Evolutionary conservation across 345 rosid species (phyloP), one percentile per base, ranked within the genome.

Genomic region (Euclidium syriacum): DNA sequence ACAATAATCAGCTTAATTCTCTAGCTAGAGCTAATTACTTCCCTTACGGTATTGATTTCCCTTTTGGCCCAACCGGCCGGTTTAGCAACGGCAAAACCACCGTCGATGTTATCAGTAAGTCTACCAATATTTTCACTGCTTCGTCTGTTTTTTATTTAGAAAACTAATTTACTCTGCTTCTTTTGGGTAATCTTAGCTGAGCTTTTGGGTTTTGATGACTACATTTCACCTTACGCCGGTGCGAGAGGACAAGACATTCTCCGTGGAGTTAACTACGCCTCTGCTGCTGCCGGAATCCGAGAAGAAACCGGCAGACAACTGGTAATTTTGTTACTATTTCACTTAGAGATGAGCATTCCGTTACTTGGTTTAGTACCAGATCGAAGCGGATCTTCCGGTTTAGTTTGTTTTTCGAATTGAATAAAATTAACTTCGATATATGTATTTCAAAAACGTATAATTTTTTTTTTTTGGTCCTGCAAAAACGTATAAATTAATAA

Each of bases 41-140:
- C 68, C 98, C 98, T 48, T 91, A 91, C 10, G 98, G 98, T 6
- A 85, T 91, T 35, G 98, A 91, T 69, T 91, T 85, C 66, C 16
- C 79, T 27, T 17, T 17, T 7, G 90, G 98, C 9, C 96, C 98
- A 4, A 82, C 90, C 2, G 98, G 98, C 18, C 76, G 98, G 58
- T 91, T 91, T 77, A 64, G 73, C 61, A 91, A 91, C 41, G 98
- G 96, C 18, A 71, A 35, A 79, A 91, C 96, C 23, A 81, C 91
- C 0, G 91, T 88, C 6, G 98, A 91, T 67, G 86, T 77, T 44
- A 74, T 91, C 18, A 73, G 97, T 90, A 38, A 70, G 36, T 26
- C 25, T 57, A 25, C n/a, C 35, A n/a, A n/a, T 33, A 19, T 19
- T 26, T 50, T 1, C 6, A 10, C 20, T 39, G 6, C 29, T 26